Percentiles rank a stretch among this genome's conserved stretches.
Evolutionary conservation across 129 eudicot species (phyloP).

Genomic region (Chrysanthemum lavandulifolium): DNA sequence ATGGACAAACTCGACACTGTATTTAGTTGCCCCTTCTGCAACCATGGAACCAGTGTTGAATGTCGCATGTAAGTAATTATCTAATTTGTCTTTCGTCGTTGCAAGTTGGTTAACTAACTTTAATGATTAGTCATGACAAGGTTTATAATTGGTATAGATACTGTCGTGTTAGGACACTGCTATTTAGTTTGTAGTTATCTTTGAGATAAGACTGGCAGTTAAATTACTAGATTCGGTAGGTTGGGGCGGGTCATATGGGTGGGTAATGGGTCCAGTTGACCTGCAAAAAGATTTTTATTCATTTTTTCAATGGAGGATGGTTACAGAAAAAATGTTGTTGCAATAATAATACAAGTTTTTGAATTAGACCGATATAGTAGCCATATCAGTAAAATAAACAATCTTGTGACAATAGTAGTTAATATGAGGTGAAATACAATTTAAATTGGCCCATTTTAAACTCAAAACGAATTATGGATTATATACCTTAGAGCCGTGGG

Average conservation of each 20-base stretch:
- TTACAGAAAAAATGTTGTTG: too few species aligned
- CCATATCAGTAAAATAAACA: background rate
- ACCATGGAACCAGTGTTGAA: conserved; percentile 89
- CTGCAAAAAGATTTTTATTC: too few species aligned
- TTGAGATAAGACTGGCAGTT: background rate
- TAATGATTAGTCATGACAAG: background rate
- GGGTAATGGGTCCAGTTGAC: background rate
- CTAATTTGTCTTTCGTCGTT: background rate
- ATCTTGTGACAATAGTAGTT: too few species aligned
- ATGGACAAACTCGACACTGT: conserved; percentile 96
- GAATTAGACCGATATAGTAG: background rate
- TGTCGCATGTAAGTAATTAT: conserved; percentile 70
- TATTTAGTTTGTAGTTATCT: background rate
- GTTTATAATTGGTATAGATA: too few species aligned
- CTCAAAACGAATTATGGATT: background rate
- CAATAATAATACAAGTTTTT: background rate
- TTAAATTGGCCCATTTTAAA: background rate
- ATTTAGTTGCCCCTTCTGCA: conserved; percentile 92
- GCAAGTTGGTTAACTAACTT: too few species aligned
- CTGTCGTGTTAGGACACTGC: too few species aligned
- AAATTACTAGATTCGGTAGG: background rate
- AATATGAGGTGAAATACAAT: background rate
- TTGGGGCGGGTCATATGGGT: background rate
- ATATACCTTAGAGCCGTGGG: background rate
- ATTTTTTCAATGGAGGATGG: too few species aligned